Evolutionary conservation across 352 stramenopile genomes (phyloP), one percentile per base, ranked within the genome.

Genomic region (Pythium folliculosum): DNA sequence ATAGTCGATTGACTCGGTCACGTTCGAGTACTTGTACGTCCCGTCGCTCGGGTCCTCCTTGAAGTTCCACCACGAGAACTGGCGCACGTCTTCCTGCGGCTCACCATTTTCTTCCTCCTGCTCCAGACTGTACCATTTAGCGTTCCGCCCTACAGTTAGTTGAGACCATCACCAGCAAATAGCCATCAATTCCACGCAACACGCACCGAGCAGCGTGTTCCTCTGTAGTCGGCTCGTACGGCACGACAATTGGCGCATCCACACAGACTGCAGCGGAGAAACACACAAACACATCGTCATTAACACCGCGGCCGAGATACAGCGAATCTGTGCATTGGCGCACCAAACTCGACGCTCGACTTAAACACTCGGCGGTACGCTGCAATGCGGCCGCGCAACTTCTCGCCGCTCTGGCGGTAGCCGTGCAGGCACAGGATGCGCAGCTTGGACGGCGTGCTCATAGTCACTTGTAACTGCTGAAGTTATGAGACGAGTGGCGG

Each of bases 381-480:
- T 7, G 84, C 81, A 21, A 95, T 92, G 63, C 86, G 82, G 6
- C 77, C 84, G 50, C 80, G 86, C 32, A 96, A 64, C 64, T 89
- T 94, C 53, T 81, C 65, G 25, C 76, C 81, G 68, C 86, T 88
- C 72, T 96, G 88, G 60, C 84, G 83, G 68, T 94, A 92, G 40
- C 88, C 88, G 63, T 96, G 88, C 25, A 96, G 77, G 70, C 88
- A 96, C n/a, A 96, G 73, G 9, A 96, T 78, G 48, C 86, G 86
- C 21, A 78, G 76, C 73, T 92, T 94, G 61, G 30, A 61, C 54
- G 77, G 77, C 6, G 51, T 51, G 43, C 60, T 72, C 64, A 77
- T 77, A 10, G 25, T n/a, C 21, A 19, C 21, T n/a, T 47, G 17
- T n/a, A 47, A 19, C 40, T n/a, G 25, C 5, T 55, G 19, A 49